phyloP scores from a whole-genome alignment of 805 yeast species.

The Debaryomyces hansenii region DNA sequence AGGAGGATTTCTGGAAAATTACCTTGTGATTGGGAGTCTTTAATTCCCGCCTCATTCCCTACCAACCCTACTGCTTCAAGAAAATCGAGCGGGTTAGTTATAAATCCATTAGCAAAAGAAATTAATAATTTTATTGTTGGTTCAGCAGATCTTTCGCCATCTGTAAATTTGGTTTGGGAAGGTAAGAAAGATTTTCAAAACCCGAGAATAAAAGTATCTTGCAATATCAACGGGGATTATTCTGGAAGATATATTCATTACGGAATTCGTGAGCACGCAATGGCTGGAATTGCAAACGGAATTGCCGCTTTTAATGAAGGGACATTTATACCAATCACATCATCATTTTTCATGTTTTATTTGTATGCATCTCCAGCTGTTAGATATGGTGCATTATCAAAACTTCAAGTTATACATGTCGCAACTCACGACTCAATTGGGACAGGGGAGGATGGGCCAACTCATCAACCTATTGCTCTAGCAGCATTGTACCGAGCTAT shows the following conservation, averaged over 20 bases:
- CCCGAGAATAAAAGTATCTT: slow-evolving; percentile 16
- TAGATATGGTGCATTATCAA: slow-evolving; percentile 48
- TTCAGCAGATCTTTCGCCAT: slow-evolving; percentile 35
- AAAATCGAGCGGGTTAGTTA: slow-evolving; percentile 25
- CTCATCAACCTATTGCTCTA: slow-evolving; percentile 57
- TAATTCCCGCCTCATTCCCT: slow-evolving; percentile 17
- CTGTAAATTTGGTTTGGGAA: slow-evolving; percentile 29
- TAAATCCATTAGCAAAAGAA: slow-evolving; percentile 24
- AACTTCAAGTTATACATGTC: slow-evolving; percentile 48
- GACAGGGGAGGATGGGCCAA: slow-evolving; percentile 59
- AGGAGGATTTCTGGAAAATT: too few species aligned
- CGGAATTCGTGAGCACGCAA: slow-evolving; percentile 35
- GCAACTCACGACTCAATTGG: slow-evolving; percentile 62
- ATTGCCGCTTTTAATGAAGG: slow-evolving; percentile 32
- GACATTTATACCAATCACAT: slow-evolving; percentile 37
- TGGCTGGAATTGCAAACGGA: slow-evolving; percentile 33
- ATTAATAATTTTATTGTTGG: slow-evolving; percentile 30
- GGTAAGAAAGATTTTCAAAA: slow-evolving; percentile 29
- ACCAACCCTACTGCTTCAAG: slow-evolving; percentile 23
- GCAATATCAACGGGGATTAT: slow-evolving; percentile 29
- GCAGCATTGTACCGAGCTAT: slow-evolving; percentile 51
- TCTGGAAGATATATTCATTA: slow-evolving; percentile 30
- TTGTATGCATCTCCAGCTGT: slow-evolving; percentile 54
- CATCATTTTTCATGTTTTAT: slow-evolving; percentile 37
- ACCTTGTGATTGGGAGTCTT: slow-evolving; percentile 23